These are phyloP conservation scores for Kwoniella dejecticola DNA, from an alignment of 768 basidiomycete genomes.

Conservation along the genomic window DNA sequence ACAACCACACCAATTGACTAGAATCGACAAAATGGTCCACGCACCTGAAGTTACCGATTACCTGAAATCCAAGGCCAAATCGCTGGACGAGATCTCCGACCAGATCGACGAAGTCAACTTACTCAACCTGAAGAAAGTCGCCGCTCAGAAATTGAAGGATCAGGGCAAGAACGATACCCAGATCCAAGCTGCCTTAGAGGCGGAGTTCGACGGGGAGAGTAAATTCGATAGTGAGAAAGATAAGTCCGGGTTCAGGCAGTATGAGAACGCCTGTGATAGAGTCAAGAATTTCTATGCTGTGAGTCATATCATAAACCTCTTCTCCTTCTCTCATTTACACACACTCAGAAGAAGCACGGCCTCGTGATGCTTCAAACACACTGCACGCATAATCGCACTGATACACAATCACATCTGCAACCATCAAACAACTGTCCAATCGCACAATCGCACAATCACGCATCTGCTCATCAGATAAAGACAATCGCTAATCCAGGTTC, in stretches of 20 bases:
- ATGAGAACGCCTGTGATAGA: constrained; percentile 50
- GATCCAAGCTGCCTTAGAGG: background rate
- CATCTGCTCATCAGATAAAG: no score
- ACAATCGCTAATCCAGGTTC: no score
- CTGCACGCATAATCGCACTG: no score
- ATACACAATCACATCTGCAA: no score
- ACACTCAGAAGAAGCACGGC: no score
- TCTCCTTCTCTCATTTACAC: background rate
- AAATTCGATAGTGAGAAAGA: constrained; percentile 52
- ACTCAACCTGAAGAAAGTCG: constrained; percentile 36
- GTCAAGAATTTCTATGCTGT: constrained; percentile 53
- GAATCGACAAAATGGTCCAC: constrained; percentile 32
- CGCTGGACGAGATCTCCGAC: constrained; percentile 49
- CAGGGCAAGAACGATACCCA: background rate
- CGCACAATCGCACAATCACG: no score
- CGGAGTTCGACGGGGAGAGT: constrained; percentile 29
- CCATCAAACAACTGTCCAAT: no score
- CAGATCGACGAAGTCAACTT: constrained; percentile 52
- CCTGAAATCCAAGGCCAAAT: constrained; percentile 33
- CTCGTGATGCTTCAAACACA: no score
- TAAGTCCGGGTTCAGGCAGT: constrained; percentile 50
- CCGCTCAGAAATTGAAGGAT: background rate
- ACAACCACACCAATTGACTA: no score
- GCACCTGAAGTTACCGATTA: constrained; percentile 47
- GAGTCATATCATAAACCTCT: constrained; percentile 7